Percentiles rank a stretch among this genome's conserved stretches.
Conservation (phyloP, 257 asterid genomes). For the Capsicum baccatum region DNA sequence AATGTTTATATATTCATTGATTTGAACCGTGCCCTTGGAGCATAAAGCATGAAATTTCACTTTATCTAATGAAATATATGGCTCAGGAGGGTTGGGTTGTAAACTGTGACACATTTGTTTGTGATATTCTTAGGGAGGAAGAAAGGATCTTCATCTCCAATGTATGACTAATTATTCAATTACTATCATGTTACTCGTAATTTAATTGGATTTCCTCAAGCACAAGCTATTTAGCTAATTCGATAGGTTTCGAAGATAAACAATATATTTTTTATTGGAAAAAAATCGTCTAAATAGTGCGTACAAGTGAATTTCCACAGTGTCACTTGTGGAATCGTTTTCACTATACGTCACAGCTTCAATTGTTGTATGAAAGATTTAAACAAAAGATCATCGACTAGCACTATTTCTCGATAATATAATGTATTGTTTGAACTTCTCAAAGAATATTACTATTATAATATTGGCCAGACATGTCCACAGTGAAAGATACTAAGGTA, state of each 20-base stretch:
- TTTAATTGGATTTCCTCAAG: not conserved
- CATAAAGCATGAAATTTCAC: not conserved
- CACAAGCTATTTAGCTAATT: not conserved
- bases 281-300: not conserved
- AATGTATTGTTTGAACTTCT: not conserved
- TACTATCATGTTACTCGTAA: not conserved
- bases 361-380: not conserved
- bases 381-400: no score
- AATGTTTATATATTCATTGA: not conserved
- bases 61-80: no score
- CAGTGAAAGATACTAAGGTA: no score
- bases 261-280: not conserved
- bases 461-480: not conserved
- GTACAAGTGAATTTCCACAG: not conserved
- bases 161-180: not conserved
- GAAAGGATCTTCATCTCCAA: not conserved
- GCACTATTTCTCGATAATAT: no score
- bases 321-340: conserved; percentile 1
- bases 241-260: not conserved
- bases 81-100: no score
- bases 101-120: no score
- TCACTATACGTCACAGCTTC: not conserved
- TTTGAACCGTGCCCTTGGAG: no score
- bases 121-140: not conserved
- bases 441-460: not conserved